Percentiles rank a stretch among this genome's conserved stretches.
These are phyloP conservation scores for Candida railenensis DNA, from an alignment of 805 yeast species.

Conservation along the genomic window DNA sequence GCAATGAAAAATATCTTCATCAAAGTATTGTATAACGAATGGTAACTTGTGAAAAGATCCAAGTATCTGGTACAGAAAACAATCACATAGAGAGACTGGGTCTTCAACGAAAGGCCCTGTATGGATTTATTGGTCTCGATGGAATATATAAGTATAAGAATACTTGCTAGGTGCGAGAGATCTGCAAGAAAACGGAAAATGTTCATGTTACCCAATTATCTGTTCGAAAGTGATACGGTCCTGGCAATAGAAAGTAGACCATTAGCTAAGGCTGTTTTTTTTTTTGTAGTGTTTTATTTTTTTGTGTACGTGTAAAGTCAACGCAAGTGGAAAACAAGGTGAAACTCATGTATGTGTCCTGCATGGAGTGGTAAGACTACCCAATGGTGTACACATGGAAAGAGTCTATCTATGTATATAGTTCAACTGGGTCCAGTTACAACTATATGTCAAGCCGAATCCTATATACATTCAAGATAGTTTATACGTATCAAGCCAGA, in stretches of 20 bases:
- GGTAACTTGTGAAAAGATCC: conserved; percentile 47
- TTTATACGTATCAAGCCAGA: no score
- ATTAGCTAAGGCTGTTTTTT: background rate
- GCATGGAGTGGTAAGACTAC: no score
- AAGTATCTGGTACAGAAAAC: conserved; percentile 41
- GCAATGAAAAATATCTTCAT: conserved; percentile 82
- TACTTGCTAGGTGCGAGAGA: conserved; percentile 77
- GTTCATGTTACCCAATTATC: conserved; percentile 28
- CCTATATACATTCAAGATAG: no score
- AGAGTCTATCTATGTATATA: no score
- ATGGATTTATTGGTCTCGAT: conserved; percentile 65
- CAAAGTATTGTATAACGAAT: conserved; percentile 70
- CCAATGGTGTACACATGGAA: no score
- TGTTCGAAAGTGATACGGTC: no score
- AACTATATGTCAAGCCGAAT: no score
- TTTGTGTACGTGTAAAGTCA: no score
- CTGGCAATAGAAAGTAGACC: background rate
- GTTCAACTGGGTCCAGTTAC: no score
- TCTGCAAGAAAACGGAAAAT: conserved; percentile 60
- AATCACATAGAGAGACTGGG: conserved; percentile 70
- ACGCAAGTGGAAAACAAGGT: no score
- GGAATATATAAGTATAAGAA: conserved; percentile 69
- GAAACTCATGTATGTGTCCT: no score
- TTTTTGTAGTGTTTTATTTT: no score
- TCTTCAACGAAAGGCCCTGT: conserved; percentile 84